These are phyloP conservation scores for Fusarium sp. DNA, from an alignment of 2,329 filamentous ascomycete species.

Conservation along the genomic window DNA sequence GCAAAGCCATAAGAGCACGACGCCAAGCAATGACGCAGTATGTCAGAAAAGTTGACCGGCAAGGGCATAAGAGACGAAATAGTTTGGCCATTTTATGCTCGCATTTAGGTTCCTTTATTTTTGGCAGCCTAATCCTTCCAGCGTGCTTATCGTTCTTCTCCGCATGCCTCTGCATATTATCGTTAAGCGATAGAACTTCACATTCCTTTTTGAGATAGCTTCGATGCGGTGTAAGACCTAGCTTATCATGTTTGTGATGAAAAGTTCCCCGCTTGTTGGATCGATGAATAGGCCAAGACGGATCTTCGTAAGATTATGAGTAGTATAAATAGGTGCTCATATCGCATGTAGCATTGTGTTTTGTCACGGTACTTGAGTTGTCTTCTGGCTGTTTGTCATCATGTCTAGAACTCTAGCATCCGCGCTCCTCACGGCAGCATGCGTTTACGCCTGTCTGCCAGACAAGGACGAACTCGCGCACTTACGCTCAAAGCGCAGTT, in stretches of 20 bases:
- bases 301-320: not conserved
- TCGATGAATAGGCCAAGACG: slow-evolving; percentile 1
- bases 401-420: slow-evolving; percentile 26
- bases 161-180: not conserved
- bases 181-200: not conserved
- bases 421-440: slow-evolving; percentile 27
- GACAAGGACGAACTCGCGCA: slow-evolving; percentile 28
- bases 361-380: not conserved
- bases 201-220: slow-evolving; percentile 30
- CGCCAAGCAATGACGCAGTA: slow-evolving; percentile 34
- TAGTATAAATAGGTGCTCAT: slow-evolving; percentile 7
- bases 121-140: no score
- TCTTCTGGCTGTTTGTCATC: not conserved
- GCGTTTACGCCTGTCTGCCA: slow-evolving; percentile 29
- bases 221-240: slow-evolving; percentile 30
- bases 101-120: no score
- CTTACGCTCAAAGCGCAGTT: slow-evolving; percentile 9
- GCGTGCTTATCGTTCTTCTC: slow-evolving; percentile 22
- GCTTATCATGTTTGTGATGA: slow-evolving; percentile 3
- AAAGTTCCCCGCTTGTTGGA: slow-evolving; percentile 10
- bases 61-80: no score
- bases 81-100: no score
- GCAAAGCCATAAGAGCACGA: not conserved
- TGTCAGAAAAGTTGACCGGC: no score
- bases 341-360: accelerated